Conservation (phyloP, 805 yeast species). For the Yamadazyma takamatsuzukensis region DNA sequence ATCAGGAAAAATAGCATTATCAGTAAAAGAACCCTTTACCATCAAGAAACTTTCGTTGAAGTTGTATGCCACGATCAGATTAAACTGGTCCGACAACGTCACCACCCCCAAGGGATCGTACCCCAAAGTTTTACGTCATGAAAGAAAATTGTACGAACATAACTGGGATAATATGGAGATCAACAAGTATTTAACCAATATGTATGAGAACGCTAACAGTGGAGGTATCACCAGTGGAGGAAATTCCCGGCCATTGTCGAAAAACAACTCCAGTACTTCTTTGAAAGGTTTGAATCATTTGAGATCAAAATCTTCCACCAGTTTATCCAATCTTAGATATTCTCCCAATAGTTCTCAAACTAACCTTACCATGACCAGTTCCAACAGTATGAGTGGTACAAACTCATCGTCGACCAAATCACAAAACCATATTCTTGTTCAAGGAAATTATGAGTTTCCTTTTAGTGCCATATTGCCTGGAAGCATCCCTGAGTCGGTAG, state of each 20-base stretch:
- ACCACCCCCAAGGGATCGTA: conserved; percentile 45
- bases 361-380: conserved; percentile 8
- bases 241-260: conserved; percentile 29
- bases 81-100: conserved; percentile 60
- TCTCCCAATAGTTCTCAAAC: conserved; percentile 11
- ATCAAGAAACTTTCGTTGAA: conserved; percentile 63
- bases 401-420: conserved; percentile 6
- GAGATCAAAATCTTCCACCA: conserved; percentile 34
- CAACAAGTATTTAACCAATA: conserved; percentile 33
- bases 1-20: conserved; percentile 73
- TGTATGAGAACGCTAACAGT: conserved; percentile 23
- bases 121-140: conserved; percentile 49
- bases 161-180: conserved; percentile 71
- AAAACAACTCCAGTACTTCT: conserved; percentile 42
- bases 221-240: conserved; percentile 9
- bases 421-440: conserved; percentile 42
- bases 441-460: conserved; percentile 89
- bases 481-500: conserved; percentile 78
- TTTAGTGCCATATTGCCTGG: conserved; percentile 86
- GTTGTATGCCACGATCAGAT: conserved; percentile 61
- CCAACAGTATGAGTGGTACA: too few relatives aligned
- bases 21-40: conserved; percentile 70
- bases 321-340: conserved; percentile 14
- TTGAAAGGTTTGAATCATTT: conserved; percentile 33
- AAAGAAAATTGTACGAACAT: conserved; percentile 68